A percentile compares a stretch with the other conserved stretches of the same genome.
These are phyloP conservation scores for Nakaseomyces nivariensis DNA, from an alignment of 1,139 yeast genomes.

Conservation along the genomic window DNA sequence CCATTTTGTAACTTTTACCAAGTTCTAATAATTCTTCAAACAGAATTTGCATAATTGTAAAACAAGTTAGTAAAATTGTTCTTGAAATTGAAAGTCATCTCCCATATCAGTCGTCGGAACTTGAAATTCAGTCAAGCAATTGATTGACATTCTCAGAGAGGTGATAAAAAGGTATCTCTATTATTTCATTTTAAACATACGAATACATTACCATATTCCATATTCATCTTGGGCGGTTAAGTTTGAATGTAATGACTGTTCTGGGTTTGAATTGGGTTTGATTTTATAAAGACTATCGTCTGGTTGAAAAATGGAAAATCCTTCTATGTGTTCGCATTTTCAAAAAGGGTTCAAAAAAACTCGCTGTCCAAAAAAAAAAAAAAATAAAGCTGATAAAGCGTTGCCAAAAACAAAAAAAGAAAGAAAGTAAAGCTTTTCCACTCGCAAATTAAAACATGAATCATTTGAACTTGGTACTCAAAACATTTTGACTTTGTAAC, in stretches of 20 bases:
- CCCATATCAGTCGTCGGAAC: too few relatives aligned
- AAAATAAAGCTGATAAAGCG: background rate
- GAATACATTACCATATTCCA: slow-evolving; percentile 13
- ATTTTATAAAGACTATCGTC: too few relatives aligned
- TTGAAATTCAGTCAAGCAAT: too few relatives aligned
- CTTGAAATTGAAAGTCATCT: background rate
- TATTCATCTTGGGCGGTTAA: slow-evolving; percentile 8
- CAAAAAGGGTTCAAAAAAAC: too few relatives aligned
- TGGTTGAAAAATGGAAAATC: too few relatives aligned
- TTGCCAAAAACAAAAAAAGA: background rate
- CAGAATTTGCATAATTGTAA: background rate
- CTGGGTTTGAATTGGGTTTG: background rate
- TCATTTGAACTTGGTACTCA: background rate
- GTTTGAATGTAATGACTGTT: background rate
- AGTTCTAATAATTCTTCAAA: too few relatives aligned
- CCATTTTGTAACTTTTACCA: too few relatives aligned
- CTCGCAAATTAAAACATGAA: too few relatives aligned
- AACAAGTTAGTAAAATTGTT: background rate
- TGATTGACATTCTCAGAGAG: too few relatives aligned
- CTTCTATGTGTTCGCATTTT: too few relatives aligned
- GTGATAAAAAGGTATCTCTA: background rate
- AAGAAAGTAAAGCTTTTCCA: background rate
- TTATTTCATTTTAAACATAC: slow-evolving; percentile 8
- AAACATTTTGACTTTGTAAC: too few relatives aligned
- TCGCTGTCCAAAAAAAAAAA: background rate